Evolutionary conservation across 225 moss, liverwort and hornwort species (phyloP), one percentile per base, ranked within the genome.

Genomic region (Takakia lepidozioides): DNA sequence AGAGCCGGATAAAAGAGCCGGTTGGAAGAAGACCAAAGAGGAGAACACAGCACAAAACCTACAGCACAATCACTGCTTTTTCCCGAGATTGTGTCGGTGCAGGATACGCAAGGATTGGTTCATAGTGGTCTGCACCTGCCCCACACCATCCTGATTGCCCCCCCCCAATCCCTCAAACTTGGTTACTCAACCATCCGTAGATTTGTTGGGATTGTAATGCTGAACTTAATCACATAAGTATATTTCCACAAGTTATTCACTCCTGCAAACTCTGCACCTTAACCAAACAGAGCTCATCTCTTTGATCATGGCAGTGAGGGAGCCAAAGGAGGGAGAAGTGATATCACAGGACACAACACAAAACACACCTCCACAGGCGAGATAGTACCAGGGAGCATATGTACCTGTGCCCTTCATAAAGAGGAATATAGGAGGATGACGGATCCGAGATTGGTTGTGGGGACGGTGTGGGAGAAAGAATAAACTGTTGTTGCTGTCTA

Each of bases 381-480:
- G n/a, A n/a, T n/a, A n/a, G n/a, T n/a, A n/a, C n/a, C n/a, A n/a
- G n/a, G n/a, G 24, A 1, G 17, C 17, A 7, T 30, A 10, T 46
- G 48, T 42, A 70, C 70, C 61, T n/a, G 68, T 74, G 3, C 74
- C 74, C 60, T 74, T 74, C 74, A 74, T 68, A 49, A 74, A 68
- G 22, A 74, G 68, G 25, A 74, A 74, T 15, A 59, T 55, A n/a
- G 74, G 74, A 6, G 63, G 68, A 34, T 56, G 34, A 11, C 74
- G 50, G 10, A 64, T 60, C 14, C 28, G 38, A 17, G 10, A 34
- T 26, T 46, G 57, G 23, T n/a, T 48, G 1, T 59, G 53, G 2
- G 74, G 74, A 18, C 55, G 59, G 30, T 74, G 74, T 15, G 74
- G 74, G 8, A 74, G 46, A 44, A 68, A 68, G n/a, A 74, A 74